These are phyloP conservation scores for Penicillium desertorum DNA, from an alignment of 495 filamentous ascomycete genomes.

Conservation along the genomic window DNA sequence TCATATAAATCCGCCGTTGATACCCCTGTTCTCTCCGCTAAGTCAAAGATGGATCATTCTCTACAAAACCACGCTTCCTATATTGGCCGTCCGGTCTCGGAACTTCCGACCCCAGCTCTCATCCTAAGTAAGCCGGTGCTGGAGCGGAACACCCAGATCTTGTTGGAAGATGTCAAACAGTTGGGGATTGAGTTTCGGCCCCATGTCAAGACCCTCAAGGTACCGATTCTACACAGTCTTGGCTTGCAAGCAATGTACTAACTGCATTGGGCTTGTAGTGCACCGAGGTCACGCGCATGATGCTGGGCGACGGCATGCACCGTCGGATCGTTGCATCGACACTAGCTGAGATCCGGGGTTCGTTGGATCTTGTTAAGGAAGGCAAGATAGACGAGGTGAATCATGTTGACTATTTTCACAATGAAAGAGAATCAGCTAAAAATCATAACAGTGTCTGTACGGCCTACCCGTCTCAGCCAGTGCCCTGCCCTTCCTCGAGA, in stretches of 20 bases:
- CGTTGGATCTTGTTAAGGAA: constrained; percentile 31
- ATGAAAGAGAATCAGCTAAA: not conserved
- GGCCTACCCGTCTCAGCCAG: constrained; percentile 34
- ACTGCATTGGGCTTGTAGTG: constrained; percentile 18
- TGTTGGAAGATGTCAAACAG: constrained; percentile 34
- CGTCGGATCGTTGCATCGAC: constrained; percentile 37
- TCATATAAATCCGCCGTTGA: constrained; percentile 5
- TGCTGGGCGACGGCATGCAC: constrained; percentile 34
- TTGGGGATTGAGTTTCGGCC: constrained; percentile 35
- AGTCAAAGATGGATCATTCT: constrained; percentile 28
- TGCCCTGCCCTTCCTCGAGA: constrained; percentile 31
- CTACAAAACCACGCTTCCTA: constrained; percentile 28
- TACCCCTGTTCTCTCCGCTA: not conserved
- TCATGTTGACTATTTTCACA: not conserved
- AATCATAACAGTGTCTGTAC: constrained; percentile 30
- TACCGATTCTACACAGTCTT: not conserved
- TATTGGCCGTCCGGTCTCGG: constrained; percentile 27
- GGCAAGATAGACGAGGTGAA: constrained; percentile 37
- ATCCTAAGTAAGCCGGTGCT: constrained; percentile 35
- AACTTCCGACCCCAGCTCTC: constrained; percentile 35
- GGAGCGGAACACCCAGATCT: constrained; percentile 29
- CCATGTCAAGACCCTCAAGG: constrained; percentile 43
- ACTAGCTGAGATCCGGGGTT: constrained; percentile 31
- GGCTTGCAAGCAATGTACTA: not conserved
- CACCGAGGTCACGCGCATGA: constrained; percentile 34